Percentiles rank a stretch among this genome's conserved stretches.
phyloP scores from a whole-genome alignment of 257 asterid species.

The Fraxinus pennsylvanica region DNA sequence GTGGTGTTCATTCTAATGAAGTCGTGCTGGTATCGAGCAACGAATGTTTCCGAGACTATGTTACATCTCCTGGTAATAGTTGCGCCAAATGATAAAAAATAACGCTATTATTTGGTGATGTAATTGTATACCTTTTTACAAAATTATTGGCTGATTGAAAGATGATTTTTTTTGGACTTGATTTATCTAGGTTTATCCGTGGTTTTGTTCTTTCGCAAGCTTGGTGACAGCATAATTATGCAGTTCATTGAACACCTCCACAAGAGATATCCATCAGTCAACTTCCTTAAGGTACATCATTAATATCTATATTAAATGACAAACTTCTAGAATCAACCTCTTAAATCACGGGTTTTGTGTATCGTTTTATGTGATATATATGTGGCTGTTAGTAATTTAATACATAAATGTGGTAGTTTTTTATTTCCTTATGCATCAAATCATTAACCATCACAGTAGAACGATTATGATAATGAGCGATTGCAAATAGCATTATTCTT shows the following conservation, averaged over 20 bases:
- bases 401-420: no score
- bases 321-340: neutral
- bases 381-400: no score
- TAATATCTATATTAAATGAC: neutral
- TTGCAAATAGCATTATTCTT: no score
- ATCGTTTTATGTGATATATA: no score
- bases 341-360: neutral
- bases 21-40: conserved; percentile 40
- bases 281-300: conserved; percentile 49
- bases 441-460: no score
- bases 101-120: neutral
- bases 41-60: conserved; percentile 47
- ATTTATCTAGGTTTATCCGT: conserved; percentile 35
- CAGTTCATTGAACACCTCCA: conserved; percentile 40
- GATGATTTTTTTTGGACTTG: neutral
- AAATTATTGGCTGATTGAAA: neutral
- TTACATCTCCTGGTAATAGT: conserved; percentile 45
- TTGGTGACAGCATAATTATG: conserved; percentile 29
- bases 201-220: conserved; percentile 50
- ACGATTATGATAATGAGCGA: no score
- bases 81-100: no score
- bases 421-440: no score
- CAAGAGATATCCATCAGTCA: conserved; percentile 47
- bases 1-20: conserved; percentile 11
- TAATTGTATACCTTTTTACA: neutral